A percentile compares a stretch with the other conserved stretches of the same genome.
Evolutionary conservation across 2,329 filamentous ascomycete species (phyloP).

Genomic region (Monilinia vaccinii-corymbosi): DNA sequence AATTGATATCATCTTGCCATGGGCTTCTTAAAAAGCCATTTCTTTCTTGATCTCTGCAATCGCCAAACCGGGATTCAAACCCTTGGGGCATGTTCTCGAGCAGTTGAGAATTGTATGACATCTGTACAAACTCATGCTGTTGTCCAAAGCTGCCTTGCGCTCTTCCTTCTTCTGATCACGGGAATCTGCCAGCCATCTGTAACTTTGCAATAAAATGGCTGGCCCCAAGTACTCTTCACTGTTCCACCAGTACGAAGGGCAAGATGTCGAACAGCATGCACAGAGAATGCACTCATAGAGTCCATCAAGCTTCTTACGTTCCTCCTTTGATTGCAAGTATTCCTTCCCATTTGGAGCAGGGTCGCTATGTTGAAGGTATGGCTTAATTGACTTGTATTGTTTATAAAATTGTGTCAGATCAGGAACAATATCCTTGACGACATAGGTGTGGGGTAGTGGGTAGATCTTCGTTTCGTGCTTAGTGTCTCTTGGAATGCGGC

Average conservation of each 20-base stretch:
- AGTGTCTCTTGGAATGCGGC: conserved; percentile 84
- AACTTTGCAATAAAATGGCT: conserved; percentile 92
- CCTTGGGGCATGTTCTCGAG: conserved; percentile 96
- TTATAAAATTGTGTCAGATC: conserved; percentile 99
- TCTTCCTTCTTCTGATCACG: conserved; percentile 83
- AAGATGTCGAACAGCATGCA: conserved; percentile 97
- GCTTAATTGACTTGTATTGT: conserved; percentile 99
- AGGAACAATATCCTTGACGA: conserved; percentile 97
- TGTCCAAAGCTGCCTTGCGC: conserved; percentile 87
- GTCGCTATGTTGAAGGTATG: conserved; percentile 88
- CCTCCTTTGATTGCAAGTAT: conserved; percentile 80
- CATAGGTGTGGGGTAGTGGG: conserved; percentile 95
- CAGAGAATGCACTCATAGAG: conserved; percentile 99
- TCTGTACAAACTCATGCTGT: conserved; percentile 97
- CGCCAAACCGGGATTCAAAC: conserved; percentile 86
- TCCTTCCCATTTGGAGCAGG: conserved; percentile 81
- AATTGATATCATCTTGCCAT: background rate
- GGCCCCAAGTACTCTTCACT: conserved; percentile 96
- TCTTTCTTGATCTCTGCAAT: conserved; percentile 99
- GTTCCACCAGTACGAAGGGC: conserved; percentile 99
- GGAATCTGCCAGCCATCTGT: conserved; percentile 93
- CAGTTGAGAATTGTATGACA: conserved; percentile 99
- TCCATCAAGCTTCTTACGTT: conserved; percentile 89
- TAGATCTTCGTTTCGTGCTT: conserved; percentile 85
- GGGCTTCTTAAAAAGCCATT: conserved; percentile 51